These are phyloP conservation scores for Gleditsia sinensis DNA, from an alignment of 306 rosid genomes.

Conservation along the genomic window DNA sequence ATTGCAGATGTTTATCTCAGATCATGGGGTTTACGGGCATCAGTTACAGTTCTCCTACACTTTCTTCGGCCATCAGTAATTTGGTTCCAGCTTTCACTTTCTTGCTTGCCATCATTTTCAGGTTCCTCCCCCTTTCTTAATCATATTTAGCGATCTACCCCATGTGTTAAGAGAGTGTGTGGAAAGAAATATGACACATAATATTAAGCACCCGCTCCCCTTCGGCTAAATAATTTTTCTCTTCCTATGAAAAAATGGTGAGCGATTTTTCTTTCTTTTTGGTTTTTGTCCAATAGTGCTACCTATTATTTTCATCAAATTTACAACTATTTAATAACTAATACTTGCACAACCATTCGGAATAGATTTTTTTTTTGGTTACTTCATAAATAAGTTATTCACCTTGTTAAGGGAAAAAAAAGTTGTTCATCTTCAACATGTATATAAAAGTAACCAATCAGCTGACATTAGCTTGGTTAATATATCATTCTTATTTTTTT, in stretches of 20 bases:
- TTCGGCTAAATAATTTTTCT: too few species aligned
- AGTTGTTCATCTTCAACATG: neutral
- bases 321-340: too few species aligned
- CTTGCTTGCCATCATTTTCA: slow-evolving; percentile 84
- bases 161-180: too few species aligned
- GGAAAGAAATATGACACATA: too few species aligned
- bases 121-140: slow-evolving; percentile 46
- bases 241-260: too few species aligned
- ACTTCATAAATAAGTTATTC: neutral
- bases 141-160: neutral
- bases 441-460: neutral
- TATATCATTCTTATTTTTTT: neutral
- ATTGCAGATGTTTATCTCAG: slow-evolving; percentile 76
- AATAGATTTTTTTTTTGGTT: neutral
- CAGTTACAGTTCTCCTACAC: slow-evolving; percentile 84
- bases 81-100: slow-evolving; percentile 97
- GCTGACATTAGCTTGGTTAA: neutral
- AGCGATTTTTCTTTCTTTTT: too few species aligned
- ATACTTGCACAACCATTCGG: neutral
- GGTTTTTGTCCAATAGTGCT: too few species aligned
- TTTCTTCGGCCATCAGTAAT: slow-evolving; percentile 90
- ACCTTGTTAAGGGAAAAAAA: too few species aligned
- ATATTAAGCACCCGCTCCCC: too few species aligned
- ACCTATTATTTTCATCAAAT: too few species aligned
- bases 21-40: slow-evolving; percentile 91